phyloP scores from a whole-genome alignment of 2,329 filamentous ascomycete species.

The Akanthomyces muscarius region DNA sequence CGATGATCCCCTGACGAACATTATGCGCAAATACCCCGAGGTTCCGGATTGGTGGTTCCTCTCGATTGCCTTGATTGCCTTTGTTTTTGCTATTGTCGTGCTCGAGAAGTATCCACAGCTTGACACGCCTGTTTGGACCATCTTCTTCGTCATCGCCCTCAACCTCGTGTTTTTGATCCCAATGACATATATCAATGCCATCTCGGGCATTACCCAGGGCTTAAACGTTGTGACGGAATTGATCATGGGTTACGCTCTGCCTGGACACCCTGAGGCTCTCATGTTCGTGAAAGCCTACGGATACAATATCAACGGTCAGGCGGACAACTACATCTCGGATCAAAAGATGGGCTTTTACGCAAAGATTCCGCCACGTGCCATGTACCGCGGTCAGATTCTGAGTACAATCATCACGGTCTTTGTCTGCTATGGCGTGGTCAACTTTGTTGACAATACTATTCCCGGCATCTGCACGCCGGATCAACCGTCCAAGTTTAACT shows the following conservation, averaged over 20 bases:
- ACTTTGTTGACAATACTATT: slow-evolving; percentile 32
- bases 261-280: slow-evolving; percentile 31
- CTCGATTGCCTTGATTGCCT: slow-evolving; percentile 22
- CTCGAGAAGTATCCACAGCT: slow-evolving; percentile 27
- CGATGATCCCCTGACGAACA: slow-evolving; percentile 39
- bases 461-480: slow-evolving; percentile 28
- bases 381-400: slow-evolving; percentile 36
- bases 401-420: slow-evolving; percentile 37
- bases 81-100: slow-evolving; percentile 32
- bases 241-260: slow-evolving; percentile 27
- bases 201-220: slow-evolving; percentile 39
- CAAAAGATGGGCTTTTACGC: slow-evolving; percentile 33
- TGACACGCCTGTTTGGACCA: slow-evolving; percentile 28
- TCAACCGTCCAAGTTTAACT: slow-evolving; percentile 32
- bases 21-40: slow-evolving; percentile 42
- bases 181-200: slow-evolving; percentile 37
- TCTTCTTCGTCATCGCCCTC: slow-evolving; percentile 32
- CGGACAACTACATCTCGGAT: slow-evolving; percentile 35
- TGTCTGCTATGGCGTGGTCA: slow-evolving; percentile 38
- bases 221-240: slow-evolving; percentile 48
- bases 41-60: slow-evolving; percentile 46
- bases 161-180: slow-evolving; percentile 39
- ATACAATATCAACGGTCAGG: slow-evolving; percentile 40
- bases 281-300: slow-evolving; percentile 58
- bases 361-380: slow-evolving; percentile 31